Evolutionary conservation across 805 yeast species (phyloP).

Genomic region (Yarrowia divulgata): DNA sequence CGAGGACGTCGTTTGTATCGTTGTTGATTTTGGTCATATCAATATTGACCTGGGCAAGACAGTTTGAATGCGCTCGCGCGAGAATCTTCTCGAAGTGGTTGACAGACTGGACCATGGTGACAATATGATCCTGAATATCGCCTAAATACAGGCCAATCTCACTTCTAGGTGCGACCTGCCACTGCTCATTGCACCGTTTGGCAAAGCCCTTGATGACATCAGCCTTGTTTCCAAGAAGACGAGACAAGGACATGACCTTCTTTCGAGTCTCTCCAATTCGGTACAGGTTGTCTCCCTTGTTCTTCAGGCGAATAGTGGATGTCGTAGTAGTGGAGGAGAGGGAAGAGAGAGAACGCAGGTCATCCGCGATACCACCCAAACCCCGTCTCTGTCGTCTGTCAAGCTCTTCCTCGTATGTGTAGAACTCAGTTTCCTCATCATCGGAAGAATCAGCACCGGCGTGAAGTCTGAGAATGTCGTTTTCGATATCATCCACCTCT

Average conservation of each 20-base stretch:
- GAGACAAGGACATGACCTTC: conserved; percentile 86
- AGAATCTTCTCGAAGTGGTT: conserved; percentile 93
- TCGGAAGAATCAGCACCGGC: conserved; percentile 62
- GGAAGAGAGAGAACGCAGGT: conserved; percentile 46
- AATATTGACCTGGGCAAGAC: conserved; percentile 93
- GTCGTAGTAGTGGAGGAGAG: conserved; percentile 46
- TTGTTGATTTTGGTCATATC: conserved; percentile 98
- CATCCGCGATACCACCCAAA: conserved; percentile 19
- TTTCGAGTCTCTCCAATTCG: conserved; percentile 95
- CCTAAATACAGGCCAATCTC: conserved; percentile 95
- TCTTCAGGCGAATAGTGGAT: conserved; percentile 51
- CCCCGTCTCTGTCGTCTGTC: conserved; percentile 13
- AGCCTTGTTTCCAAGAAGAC: conserved; percentile 89
- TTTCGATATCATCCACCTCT: conserved; percentile 94
- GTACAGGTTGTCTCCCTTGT: conserved; percentile 91
- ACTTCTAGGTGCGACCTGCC: conserved; percentile 77
- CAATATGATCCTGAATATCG: conserved; percentile 96
- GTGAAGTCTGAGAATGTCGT: conserved; percentile 86
- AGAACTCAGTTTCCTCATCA: conserved; percentile 52
- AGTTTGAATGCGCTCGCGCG: conserved; percentile 95
- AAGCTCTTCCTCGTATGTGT: conserved; percentile 44
- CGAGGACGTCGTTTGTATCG: conserved; percentile 94
- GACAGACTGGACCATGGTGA: conserved; percentile 94
- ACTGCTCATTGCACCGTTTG: conserved; percentile 84
- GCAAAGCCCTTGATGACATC: conserved; percentile 97